Percentiles rank a stretch among this genome's conserved stretches.
These are phyloP conservation scores for Venturia carpophila DNA, from an alignment of 2,329 filamentous ascomycete species.

Conservation along the genomic window DNA sequence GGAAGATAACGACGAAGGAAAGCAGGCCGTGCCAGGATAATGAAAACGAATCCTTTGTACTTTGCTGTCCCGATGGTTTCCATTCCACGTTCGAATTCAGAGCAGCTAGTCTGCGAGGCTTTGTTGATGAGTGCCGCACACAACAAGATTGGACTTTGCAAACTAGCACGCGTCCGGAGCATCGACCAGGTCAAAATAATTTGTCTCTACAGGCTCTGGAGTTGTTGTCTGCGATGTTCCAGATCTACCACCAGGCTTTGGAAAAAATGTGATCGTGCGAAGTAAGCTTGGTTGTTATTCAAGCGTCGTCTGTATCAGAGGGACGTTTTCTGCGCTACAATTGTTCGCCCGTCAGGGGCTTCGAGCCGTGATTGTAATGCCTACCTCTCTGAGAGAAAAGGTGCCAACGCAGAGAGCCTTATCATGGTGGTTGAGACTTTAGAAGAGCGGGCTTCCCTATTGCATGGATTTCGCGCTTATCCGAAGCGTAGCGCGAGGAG, in stretches of 20 bases:
- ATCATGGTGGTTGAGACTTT: too few species aligned
- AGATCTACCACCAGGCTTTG: not conserved
- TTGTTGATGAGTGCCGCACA: not conserved
- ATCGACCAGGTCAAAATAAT: not conserved
- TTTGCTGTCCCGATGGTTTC: not conserved
- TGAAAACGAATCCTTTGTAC: not conserved
- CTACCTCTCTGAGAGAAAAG: not conserved
- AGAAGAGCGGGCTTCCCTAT: too few species aligned
- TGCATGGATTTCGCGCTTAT: too few species aligned
- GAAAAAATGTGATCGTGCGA: not conserved
- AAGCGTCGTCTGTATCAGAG: not conserved
- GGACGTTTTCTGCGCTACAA: not conserved
- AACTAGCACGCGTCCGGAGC: not conserved
- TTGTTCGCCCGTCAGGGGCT: not conserved
- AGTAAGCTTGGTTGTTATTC: not conserved
- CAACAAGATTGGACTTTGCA: not conserved
- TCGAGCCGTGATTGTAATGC: not conserved
- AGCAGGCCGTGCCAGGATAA: not conserved
- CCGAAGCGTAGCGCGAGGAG: too few species aligned
- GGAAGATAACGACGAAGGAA: not conserved
- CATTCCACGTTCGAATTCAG: not conserved
- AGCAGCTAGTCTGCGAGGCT: not conserved
- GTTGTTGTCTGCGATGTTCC: not conserved
- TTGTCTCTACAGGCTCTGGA: not conserved
- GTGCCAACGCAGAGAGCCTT: not conserved